Percentiles rank a stretch among this genome's conserved stretches.
These are phyloP conservation scores for Balansia obtecta DNA, from an alignment of 2,329 filamentous ascomycete species.

Conservation along the genomic window DNA sequence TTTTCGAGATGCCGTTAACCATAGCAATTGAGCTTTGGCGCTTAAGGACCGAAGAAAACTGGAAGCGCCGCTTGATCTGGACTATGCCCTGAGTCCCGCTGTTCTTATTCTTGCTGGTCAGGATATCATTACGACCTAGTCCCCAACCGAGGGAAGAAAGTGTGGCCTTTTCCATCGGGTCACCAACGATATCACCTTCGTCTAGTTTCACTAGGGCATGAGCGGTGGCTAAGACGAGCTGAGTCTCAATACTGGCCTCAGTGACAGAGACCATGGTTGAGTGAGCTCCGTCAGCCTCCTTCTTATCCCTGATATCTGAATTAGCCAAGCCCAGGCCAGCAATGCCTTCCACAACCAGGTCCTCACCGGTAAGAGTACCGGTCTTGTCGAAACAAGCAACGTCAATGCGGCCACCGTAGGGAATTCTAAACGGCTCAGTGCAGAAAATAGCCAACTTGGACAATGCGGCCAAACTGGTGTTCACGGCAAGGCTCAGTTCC, in stretches of 20 bases:
- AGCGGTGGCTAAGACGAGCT: constrained; percentile 84
- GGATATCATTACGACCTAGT: constrained; percentile 76
- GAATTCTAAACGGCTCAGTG: constrained; percentile 96
- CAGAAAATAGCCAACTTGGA: constrained; percentile 97
- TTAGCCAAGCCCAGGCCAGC: constrained; percentile 72
- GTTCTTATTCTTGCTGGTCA: constrained; percentile 46
- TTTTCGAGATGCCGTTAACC: constrained; percentile 59
- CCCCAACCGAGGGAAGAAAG: constrained; percentile 81
- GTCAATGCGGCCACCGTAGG: constrained; percentile 88
- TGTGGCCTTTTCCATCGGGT: constrained; percentile 98
- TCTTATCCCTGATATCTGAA: constrained; percentile 47
- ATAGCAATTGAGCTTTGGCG: constrained; percentile 90
- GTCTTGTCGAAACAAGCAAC: constrained; percentile 98
- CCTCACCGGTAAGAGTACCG: constrained; percentile 89
- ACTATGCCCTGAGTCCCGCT: constrained; percentile 50
- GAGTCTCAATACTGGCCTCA: constrained; percentile 66
- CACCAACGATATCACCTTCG: constrained; percentile 92
- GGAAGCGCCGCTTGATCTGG: constrained; percentile 92
- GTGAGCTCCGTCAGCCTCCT: constrained; percentile 71
- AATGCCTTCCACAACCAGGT: constrained; percentile 92
- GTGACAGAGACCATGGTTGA: constrained; percentile 62
- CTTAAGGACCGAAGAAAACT: constrained; percentile 94
- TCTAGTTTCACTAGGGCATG: constrained; percentile 94
- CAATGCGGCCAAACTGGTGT: constrained; percentile 87
- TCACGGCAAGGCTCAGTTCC: constrained; percentile 94